phyloP scores from a whole-genome alignment of 2,329 filamentous ascomycete genomes.

The Fusarium penzigii region DNA sequence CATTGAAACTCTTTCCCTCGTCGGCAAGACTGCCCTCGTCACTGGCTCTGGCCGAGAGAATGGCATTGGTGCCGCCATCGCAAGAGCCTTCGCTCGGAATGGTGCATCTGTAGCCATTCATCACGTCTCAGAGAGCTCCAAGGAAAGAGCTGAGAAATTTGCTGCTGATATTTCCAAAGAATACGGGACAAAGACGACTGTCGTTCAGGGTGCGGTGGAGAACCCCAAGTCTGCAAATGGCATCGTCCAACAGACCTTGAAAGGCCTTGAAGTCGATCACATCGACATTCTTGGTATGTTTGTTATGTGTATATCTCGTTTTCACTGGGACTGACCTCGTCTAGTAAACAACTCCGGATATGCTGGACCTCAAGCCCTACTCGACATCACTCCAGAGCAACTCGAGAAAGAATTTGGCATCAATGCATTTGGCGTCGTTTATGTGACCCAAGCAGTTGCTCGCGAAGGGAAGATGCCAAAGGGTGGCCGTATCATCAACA shows the following conservation, averaged over 20 bases:
- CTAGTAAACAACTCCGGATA: conserved; percentile 37
- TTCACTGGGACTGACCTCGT: not conserved
- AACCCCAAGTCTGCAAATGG: conserved; percentile 19
- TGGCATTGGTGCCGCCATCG: conserved; percentile 43
- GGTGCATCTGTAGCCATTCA: conserved; percentile 40
- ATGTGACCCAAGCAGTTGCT: conserved; percentile 34
- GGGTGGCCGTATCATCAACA: conserved; percentile 38
- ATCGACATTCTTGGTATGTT: conserved; percentile 41
- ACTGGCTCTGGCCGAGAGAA: conserved; percentile 43
- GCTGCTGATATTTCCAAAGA: conserved; percentile 27
- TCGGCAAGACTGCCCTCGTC: conserved; percentile 41
- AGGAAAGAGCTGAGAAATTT: conserved; percentile 30
- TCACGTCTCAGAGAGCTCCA: conserved; percentile 36
- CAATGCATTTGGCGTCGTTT: conserved; percentile 35
- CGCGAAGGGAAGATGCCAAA: conserved; percentile 30
- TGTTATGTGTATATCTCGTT: not conserved
- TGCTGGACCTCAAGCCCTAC: conserved; percentile 12
- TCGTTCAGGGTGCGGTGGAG: conserved; percentile 31
- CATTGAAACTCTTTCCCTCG: conserved; percentile 30
- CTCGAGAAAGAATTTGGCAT: conserved; percentile 31
- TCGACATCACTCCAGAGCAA: conserved; percentile 26
- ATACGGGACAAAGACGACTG: conserved; percentile 29
- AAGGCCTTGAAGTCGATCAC: conserved; percentile 30
- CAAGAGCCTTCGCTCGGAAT: conserved; percentile 34
- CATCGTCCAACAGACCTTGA: conserved; percentile 35